Evolutionary conservation across 2,329 filamentous ascomycete genomes (phyloP).

Genomic region (Colletotrichum sp.): DNA sequence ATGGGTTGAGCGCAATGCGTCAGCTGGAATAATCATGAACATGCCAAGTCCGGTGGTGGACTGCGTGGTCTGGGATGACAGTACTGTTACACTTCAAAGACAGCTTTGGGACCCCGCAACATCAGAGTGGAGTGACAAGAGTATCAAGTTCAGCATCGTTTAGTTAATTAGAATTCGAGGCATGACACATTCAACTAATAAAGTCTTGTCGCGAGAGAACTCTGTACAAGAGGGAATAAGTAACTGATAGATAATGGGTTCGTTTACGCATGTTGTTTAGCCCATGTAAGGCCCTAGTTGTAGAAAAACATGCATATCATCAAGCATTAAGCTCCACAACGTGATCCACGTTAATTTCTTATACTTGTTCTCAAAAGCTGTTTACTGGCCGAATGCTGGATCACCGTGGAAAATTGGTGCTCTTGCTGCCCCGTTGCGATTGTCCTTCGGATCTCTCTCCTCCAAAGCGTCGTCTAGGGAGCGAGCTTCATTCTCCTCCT

Average conservation of each 20-base stretch:
- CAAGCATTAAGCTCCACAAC: background rate
- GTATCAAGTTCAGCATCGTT: background rate
- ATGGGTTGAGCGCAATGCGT: background rate
- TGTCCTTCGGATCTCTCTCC: background rate
- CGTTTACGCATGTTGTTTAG: background rate
- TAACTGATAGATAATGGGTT: background rate
- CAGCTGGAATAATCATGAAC: background rate
- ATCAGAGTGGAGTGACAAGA: background rate
- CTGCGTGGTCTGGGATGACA: background rate
- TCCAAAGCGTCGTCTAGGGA: background rate
- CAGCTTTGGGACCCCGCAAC: background rate
- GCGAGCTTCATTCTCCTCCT: background rate
- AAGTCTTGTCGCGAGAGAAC: background rate
- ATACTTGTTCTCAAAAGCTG: background rate
- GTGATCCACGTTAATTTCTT: background rate
- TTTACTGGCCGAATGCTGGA: background rate
- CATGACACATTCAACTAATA: background rate
- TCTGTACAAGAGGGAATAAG: background rate
- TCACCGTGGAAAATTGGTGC: background rate
- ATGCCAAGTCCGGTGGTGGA: background rate
- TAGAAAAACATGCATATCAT: background rate
- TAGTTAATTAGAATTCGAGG: background rate
- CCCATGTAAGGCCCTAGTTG: background rate
- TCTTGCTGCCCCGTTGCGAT: background rate
- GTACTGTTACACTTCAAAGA: background rate